A percentile compares a stretch with the other conserved stretches of the same genome.
phyloP scores from a whole-genome alignment of 306 rosid genomes.

The Vigna trinervia region DNA sequence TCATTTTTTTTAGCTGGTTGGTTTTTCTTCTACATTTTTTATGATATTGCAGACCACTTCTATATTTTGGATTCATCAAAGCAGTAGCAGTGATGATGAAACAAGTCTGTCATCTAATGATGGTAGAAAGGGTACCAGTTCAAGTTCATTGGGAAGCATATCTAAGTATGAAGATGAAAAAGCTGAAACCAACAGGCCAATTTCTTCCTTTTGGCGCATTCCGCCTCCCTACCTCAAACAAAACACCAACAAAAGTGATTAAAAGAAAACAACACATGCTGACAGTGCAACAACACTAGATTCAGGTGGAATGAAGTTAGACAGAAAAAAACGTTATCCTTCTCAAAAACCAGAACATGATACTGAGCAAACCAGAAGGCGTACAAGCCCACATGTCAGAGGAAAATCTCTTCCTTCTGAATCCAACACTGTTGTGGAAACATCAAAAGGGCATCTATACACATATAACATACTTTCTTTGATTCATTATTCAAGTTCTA shows the following conservation, averaged over 20 bases:
- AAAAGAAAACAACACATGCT: constrained; percentile 42
- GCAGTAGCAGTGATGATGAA: constrained; percentile 63
- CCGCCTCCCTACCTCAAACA: constrained; percentile 78
- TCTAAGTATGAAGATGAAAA: constrained; percentile 63
- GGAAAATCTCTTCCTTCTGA: constrained; percentile 52
- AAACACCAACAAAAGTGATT: constrained; percentile 41
- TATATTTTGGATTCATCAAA: constrained; percentile 29
- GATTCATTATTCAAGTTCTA: not conserved
- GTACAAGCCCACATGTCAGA: constrained; percentile 41
- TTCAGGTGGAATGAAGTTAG: constrained; percentile 25
- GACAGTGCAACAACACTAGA: not conserved
- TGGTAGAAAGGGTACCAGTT: constrained; percentile 46
- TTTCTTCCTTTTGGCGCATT: constrained; percentile 38
- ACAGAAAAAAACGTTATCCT: not conserved
- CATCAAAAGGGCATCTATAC: constrained; percentile 33
- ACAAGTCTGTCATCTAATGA: constrained; percentile 53
- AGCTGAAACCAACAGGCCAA: constrained; percentile 52
- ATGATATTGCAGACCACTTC: too few relatives aligned
- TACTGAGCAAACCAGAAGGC: constrained; percentile 14
- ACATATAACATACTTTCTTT: not conserved
- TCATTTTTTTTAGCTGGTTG: too few relatives aligned
- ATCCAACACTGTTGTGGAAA: constrained; percentile 19
- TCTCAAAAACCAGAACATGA: constrained; percentile 28
- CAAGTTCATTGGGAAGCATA: constrained; percentile 59
- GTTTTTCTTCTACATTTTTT: too few relatives aligned